Evolutionary conservation across 495 filamentous ascomycete species (phyloP).

Genomic region (Bryoglossum gracile): DNA sequence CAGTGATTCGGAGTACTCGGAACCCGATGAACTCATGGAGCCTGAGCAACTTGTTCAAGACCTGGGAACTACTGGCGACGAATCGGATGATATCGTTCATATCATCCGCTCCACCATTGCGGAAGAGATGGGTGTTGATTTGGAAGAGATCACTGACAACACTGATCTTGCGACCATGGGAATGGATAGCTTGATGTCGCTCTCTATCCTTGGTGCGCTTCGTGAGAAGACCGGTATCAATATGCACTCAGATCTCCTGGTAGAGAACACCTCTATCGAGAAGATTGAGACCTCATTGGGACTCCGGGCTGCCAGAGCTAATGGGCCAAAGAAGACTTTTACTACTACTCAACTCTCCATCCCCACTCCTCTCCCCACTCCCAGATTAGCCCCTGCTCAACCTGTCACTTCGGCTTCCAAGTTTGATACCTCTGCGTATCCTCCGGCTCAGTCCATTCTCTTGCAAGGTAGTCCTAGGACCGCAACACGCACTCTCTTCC

Average conservation of each 20-base stretch:
- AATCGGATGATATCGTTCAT: conserved; percentile 15
- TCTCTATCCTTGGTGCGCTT: conserved; percentile 47
- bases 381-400: neutral
- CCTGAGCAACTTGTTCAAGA: conserved; percentile 21
- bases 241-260: conserved; percentile 42
- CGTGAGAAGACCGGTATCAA: conserved; percentile 49
- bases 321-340: too few species aligned
- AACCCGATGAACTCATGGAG: neutral
- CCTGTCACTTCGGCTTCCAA: neutral
- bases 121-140: conserved; percentile 58
- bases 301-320: conserved; percentile 28
- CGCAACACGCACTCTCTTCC: conserved; percentile 52
- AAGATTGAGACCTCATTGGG: conserved; percentile 16
- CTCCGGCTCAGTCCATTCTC: conserved; percentile 39
- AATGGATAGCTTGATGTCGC: conserved; percentile 53
- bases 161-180: conserved; percentile 47
- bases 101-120: conserved; percentile 46
- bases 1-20: conserved; percentile 32
- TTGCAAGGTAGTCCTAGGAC: conserved; percentile 58
- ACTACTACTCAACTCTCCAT: too few species aligned
- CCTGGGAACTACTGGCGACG: neutral
- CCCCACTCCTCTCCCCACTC: conserved; percentile 30
- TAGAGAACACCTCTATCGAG: conserved; percentile 34
- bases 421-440: conserved; percentile 1
- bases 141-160: conserved; percentile 51